Evolutionary conservation across 176 grass and related monocot genomes (phyloP).

Genomic region (Paspalum notatum): DNA sequence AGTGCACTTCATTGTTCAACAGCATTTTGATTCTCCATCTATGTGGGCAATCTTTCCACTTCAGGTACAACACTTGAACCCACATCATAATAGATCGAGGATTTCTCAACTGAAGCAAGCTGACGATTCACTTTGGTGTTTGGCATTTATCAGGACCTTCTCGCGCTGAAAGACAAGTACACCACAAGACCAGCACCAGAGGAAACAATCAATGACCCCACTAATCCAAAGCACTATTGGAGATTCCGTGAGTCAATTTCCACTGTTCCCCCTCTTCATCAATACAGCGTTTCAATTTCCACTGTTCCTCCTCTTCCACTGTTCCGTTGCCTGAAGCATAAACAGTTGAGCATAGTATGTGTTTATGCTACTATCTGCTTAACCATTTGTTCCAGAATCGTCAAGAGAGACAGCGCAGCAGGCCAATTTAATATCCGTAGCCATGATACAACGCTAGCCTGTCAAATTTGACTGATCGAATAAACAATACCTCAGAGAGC

Average conservation of each 20-base stretch:
- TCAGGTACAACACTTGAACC: conserved; percentile 62
- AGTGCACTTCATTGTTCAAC: conserved; percentile 79
- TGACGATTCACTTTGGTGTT: conserved; percentile 12
- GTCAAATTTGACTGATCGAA: conserved; percentile 24
- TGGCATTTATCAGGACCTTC: conserved; percentile 72
- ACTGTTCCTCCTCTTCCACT: background rate
- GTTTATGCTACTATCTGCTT: background rate
- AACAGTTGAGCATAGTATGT: conserved; percentile 6
- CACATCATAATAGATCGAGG: background rate
- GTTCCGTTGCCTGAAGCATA: background rate
- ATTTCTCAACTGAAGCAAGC: conserved; percentile 24
- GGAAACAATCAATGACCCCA: conserved; percentile 99
- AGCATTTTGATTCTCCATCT: conserved; percentile 84
- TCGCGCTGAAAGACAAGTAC: conserved; percentile 96
- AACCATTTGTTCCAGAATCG: background rate
- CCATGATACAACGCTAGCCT: conserved; percentile 31
- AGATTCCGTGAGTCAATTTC: conserved; percentile 80
- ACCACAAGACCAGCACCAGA: conserved; percentile 74
- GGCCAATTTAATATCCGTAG: conserved; percentile 26
- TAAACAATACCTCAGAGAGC: conserved; percentile 11
- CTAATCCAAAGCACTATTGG: conserved; percentile 98
- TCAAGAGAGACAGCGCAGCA: background rate
- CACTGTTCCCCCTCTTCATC: background rate
- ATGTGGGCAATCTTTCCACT: conserved; percentile 99
- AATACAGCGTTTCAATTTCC: background rate